Evolutionary conservation across 2,329 filamentous ascomycete genomes (phyloP), one percentile per base, ranked within the genome.

Genomic region (Ceratocystis huliohia): DNA sequence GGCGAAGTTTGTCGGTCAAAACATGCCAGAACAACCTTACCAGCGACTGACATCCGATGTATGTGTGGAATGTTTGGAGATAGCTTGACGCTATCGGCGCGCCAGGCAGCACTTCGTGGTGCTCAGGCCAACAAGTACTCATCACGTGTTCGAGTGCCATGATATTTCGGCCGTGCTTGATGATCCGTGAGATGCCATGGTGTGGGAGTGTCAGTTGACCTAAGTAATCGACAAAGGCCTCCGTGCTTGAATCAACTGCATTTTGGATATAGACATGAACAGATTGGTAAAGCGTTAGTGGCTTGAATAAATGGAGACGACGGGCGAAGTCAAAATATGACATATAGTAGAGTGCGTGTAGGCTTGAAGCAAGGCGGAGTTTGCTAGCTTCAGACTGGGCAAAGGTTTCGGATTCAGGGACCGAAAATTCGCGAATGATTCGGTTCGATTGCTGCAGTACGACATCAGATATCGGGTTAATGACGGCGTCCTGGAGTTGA

Each of bases 21-120:
- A 88, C 89, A 65, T 94, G 83, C 91, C 94, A 99, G 77, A 96
- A 99, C 74, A 93, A 96, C 0, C 89, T 93, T 1, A 91, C 85
- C 17, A 99, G 78, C 1, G 89, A 94, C 0, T 89, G 85, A 0
- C 91, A 96, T 75, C 97, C 94, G 6, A 99, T 82, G n/a, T 87
- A 80, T 10, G 83, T 78, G 0, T 96, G 80, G 53, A 96, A 81
- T 2, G 71, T 61, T 8, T 66, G 65, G 3, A 67, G 56, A 33
- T 63, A 57, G 41, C 37, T 63, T 33, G 56, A 10, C 10, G 45
- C 1, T 20, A 53, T 61, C 13, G 62, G 66, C 8, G 25, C 63
- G n/a, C 41, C 17, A 2, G 77, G 74, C 1, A 93, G 74, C 0
- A 89, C 77, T 0, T 89, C 87, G 71, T 96, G 90, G 0, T 74